These are phyloP conservation scores for Candida mesenterica DNA, from an alignment of 1,139 yeast genomes.

Conservation along the genomic window DNA sequence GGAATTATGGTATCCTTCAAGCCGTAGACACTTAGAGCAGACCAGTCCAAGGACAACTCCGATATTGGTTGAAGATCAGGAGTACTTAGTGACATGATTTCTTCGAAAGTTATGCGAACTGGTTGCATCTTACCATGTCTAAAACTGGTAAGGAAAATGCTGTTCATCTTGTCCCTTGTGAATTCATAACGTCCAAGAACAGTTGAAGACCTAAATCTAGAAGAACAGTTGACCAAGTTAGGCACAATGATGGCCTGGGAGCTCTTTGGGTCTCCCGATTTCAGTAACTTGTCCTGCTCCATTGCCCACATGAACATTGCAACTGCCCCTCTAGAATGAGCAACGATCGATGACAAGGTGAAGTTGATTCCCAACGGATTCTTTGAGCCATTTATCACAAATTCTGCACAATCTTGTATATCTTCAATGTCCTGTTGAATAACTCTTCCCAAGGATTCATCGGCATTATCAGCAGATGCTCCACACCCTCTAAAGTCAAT, in stretches of 20 bases:
- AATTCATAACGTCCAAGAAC: constrained; percentile 39
- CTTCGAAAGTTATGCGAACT: constrained; percentile 47
- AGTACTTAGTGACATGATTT: constrained; percentile 52
- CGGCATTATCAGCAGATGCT: constrained; percentile 57
- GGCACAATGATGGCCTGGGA: constrained; percentile 50
- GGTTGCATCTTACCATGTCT: constrained; percentile 50
- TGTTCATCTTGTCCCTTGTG: background rate
- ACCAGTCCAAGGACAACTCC: constrained; percentile 44
- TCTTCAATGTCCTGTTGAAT: constrained; percentile 68
- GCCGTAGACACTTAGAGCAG: constrained; percentile 73
- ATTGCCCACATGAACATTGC: constrained; percentile 77
- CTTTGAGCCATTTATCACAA: constrained; percentile 32
- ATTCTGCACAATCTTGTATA: constrained; percentile 53
- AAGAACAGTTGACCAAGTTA: constrained; percentile 66
- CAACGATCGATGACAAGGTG: constrained; percentile 55
- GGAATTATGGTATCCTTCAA: constrained; percentile 65
- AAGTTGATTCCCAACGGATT: constrained; percentile 41
- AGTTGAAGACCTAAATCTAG: constrained; percentile 49
- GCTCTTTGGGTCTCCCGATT: constrained; percentile 20
- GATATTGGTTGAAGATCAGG: constrained; percentile 47
- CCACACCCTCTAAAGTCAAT: constrained; percentile 91
- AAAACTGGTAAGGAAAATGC: constrained; percentile 14
- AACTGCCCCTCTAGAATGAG: constrained; percentile 79
- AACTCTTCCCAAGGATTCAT: constrained; percentile 49
- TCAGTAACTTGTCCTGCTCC: constrained; percentile 34